Evolutionary conservation across 2,329 filamentous ascomycete species (phyloP), one percentile per base, ranked within the genome.

Genomic region (Trichoderma sp.): DNA sequence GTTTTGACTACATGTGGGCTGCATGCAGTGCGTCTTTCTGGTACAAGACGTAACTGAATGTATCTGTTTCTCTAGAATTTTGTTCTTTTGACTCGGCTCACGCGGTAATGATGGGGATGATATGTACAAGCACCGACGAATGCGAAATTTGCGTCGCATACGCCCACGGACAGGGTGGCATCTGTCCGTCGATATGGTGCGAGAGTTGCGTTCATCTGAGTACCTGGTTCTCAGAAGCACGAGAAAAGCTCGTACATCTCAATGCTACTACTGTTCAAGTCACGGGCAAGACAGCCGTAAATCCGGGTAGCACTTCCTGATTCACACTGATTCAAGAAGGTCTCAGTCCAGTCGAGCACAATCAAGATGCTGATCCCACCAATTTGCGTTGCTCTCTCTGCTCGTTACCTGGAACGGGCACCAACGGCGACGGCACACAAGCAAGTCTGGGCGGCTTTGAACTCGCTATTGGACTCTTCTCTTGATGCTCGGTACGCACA

Each of bases 101-200:
- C 62, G 55, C 52, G 52, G 62, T 52, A 52, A 64, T 39, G 47
- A 52, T 45, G 39, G 45, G 59, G 14, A 54, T 12, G 15, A 17
- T 34, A 24, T 14, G 7, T 9, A 9, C 9, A 30, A 39, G 34
- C 10, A 9, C 10, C 34, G 10, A 14, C 10, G 34, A 10, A 14
- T 39, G 7, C 12, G 34, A 39, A 14, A 14, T 39, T 39, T 34
- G 34, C 34, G 14, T 39, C 34, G 10, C 34, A 14, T 10, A 39
- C 34, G 34, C 34, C 34, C 34, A 14, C 7, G 34, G 10, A 39
- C 34, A 14, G 34, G 34, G 3, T 39, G 3, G 10, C 34, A 5
- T 39, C 10, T 39, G 34, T 14, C 34, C 2, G 5, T 39, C 30
- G 34, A 3, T 39, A 2, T 5, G 34, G 3, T 39, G 34, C 34